These are phyloP conservation scores for Agaricus subrufescens DNA, from an alignment of 768 basidiomycete species.

Conservation along the genomic window DNA sequence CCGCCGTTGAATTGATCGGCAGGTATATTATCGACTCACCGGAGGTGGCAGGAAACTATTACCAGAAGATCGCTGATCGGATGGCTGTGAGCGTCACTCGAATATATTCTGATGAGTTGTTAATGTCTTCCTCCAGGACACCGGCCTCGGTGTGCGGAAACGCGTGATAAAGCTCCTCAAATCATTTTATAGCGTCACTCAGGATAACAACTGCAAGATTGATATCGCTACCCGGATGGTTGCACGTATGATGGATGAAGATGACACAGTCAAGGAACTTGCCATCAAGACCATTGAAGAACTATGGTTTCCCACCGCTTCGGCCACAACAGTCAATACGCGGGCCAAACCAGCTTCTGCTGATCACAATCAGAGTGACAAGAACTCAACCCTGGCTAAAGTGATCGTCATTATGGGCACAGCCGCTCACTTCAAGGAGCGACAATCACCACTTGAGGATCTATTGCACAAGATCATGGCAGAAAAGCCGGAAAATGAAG, in stretches of 20 bases:
- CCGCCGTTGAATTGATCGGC: constrained; percentile 95
- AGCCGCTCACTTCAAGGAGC: constrained; percentile 75
- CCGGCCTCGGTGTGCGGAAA: constrained; percentile 90
- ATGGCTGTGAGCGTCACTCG: constrained; percentile 62
- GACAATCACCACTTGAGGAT: constrained; percentile 80
- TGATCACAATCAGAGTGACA: constrained; percentile 36
- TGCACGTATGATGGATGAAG: constrained; percentile 84
- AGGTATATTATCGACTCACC: constrained; percentile 92
- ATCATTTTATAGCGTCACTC: constrained; percentile 66
- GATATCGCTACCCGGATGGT: constrained; percentile 85
- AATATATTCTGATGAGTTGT: background rate
- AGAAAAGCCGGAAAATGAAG: constrained; percentile 59
- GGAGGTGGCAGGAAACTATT: constrained; percentile 86
- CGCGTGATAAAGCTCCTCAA: constrained; percentile 94
- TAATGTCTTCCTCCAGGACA: constrained; percentile 54
- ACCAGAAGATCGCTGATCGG: constrained; percentile 81
- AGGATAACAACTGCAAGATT: constrained; percentile 53
- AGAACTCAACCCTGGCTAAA: constrained; percentile 52
- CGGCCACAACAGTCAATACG: constrained; percentile 24
- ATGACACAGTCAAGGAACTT: constrained; percentile 92
- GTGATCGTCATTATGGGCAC: constrained; percentile 85
- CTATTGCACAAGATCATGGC: constrained; percentile 78
- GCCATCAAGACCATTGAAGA: constrained; percentile 89
- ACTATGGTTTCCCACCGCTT: constrained; percentile 67
- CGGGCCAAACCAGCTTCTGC: constrained; percentile 28